Evolutionary conservation across 106 monocot genomes (phyloP).

Genomic region (Dactylorhiza incarnata): DNA sequence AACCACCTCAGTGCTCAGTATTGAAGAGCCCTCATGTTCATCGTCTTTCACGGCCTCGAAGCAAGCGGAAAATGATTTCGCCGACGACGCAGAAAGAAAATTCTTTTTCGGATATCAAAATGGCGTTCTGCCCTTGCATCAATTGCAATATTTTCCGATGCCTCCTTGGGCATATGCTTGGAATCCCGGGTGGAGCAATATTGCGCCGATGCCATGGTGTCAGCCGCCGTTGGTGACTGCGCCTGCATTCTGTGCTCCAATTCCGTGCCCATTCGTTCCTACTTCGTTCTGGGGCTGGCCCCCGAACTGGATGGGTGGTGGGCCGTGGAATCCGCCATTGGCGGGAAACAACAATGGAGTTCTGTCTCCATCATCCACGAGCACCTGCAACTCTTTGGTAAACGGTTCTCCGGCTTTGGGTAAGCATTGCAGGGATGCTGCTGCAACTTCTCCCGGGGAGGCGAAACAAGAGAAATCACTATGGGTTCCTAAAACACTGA

Average conservation of each 20-base stretch:
- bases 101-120: conserved; percentile 21
- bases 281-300: conserved; percentile 46
- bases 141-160: conserved; percentile 45
- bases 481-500: conserved; percentile 65
- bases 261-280: conserved; percentile 53
- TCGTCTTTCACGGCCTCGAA: conserved; percentile 31
- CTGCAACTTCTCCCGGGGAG: neutral
- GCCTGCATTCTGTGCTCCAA: conserved; percentile 45
- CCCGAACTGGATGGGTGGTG: conserved; percentile 35
- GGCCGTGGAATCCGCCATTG: conserved; percentile 42
- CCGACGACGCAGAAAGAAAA: conserved; percentile 25
- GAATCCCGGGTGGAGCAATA: conserved; percentile 44
- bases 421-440: conserved; percentile 71
- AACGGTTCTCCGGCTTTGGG: conserved; percentile 61
- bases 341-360: conserved; percentile 9
- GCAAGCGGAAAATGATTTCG: conserved; percentile 27
- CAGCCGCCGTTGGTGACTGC: conserved; percentile 33
- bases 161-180: conserved; percentile 66
- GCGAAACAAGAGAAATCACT: conserved; percentile 34
- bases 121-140: conserved; percentile 32
- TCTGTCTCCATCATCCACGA: conserved; percentile 7
- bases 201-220: conserved; percentile 26
- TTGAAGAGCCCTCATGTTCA: conserved; percentile 55
- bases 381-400: conserved; percentile 19
- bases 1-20: conserved; percentile 49